Base-by-base conservation (phyloP, 1,284 basidiomycete species). In the Cutaneotrichosporon sp. region DNA sequence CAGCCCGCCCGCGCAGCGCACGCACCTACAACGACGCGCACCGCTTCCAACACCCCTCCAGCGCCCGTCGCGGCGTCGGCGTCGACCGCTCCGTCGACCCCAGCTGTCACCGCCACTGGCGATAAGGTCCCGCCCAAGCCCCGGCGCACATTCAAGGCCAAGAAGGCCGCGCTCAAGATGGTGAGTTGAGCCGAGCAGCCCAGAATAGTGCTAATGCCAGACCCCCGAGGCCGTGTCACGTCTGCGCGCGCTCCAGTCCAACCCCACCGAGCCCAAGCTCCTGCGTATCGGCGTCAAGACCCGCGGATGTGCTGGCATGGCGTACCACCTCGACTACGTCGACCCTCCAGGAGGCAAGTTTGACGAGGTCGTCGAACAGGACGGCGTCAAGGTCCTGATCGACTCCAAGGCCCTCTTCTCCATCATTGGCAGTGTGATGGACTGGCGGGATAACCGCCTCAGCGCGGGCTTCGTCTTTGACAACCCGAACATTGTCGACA, bases 401-500 rank as follows among this genome's bases (percentile, higher is more conserved):
- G 96, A 99, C 77, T 88, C 86, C 72, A 97, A 96, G 76, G 96
- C 96, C 21, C 77, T 99, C 60, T 98, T 99, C 75, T 92, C 88
- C 58, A 96, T 99, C 68, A 97, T 99, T 62, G 96, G 96, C 39
- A 93, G 90, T 70, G 87, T 88, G 78, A 99, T 99, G 96, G 92
- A 96, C 71, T 98, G 96, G 96, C 81, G 87, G 59, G 96, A 98
- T 78, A 90, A 92, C 73, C 76, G 83, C 34, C 76, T 97, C 43
- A 91, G 88, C 46, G 69, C 70, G 8, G 71, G 71, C 0, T 73
- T 73, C 48, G 68, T 73, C 13, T 73, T 73, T 63, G 71, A 73
- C 44, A 73, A 73, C 55, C 71, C 71, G 13, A 73, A 73, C 59
- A 66, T 73, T 40, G 69, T 67, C 5, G 71, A 73, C 59, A 69